Evolutionary conservation across 768 basidiomycete species (phyloP).

Genomic region (Lactarius sanguifluus): DNA sequence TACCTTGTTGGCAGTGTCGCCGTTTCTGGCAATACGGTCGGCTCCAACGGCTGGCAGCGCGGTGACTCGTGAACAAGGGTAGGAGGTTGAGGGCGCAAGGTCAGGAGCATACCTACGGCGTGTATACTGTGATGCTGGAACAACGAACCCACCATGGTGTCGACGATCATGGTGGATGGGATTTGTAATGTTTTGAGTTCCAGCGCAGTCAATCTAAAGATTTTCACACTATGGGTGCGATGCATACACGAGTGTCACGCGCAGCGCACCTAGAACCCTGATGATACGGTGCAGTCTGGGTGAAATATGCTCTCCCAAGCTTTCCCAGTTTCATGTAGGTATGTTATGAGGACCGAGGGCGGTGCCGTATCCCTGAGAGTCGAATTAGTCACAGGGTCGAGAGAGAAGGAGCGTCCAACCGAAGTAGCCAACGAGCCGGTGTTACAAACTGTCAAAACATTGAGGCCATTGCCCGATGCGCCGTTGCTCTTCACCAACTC

Average conservation of each 20-base stretch:
- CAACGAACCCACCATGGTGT: conserved; percentile 95
- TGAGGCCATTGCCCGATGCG: conserved; percentile 51
- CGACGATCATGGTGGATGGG: conserved; percentile 92
- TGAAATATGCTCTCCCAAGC: conserved; percentile 83
- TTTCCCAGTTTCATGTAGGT: conserved; percentile 77
- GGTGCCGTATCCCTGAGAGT: conserved; percentile 84
- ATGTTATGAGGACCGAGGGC: conserved; percentile 91
- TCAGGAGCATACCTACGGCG: conserved; percentile 59
- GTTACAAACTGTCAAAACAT: conserved; percentile 93
- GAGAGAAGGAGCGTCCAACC: conserved; percentile 44
- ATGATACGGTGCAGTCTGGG: conserved; percentile 93
- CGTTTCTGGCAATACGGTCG: conserved; percentile 86
- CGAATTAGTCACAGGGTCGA: conserved; percentile 4
- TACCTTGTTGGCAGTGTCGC: conserved; percentile 96
- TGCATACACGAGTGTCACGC: conserved; percentile 3
- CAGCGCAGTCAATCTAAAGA: conserved; percentile 75
- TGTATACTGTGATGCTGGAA: conserved; percentile 87
- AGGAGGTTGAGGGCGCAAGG: background rate
- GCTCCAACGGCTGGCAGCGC: conserved; percentile 70
- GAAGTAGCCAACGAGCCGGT: conserved; percentile 97
- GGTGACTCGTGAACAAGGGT: background rate
- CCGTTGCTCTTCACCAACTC: conserved; percentile 46
- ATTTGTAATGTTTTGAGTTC: conserved; percentile 84
- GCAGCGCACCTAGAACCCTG: conserved; percentile 72
- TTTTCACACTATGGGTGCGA: background rate